phyloP scores from a whole-genome alignment of 169 alveolate genomes.

The Amoebophrya sp. region DNA sequence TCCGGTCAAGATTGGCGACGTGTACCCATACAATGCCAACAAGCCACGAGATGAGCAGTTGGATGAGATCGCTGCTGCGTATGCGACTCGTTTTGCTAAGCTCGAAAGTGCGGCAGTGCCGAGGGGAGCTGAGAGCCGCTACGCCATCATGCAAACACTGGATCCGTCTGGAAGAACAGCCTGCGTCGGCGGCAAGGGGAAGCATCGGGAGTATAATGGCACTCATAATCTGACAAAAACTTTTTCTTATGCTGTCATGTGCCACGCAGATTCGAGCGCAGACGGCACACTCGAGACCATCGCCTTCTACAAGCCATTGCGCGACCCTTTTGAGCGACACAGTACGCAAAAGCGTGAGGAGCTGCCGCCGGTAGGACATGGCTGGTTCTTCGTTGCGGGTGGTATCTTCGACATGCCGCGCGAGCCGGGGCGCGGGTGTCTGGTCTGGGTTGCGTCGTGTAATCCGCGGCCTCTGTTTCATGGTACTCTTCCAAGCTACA shows the following conservation, averaged over 20 bases:
- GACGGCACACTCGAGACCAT: slow-evolving; percentile 22
- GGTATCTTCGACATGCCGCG: slow-evolving; percentile 7
- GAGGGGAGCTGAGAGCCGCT: background rate
- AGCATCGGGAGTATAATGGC: background rate
- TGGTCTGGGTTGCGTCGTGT: background rate
- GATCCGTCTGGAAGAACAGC: background rate
- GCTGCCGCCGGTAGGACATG: background rate
- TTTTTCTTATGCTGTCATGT: background rate
- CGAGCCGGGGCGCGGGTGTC: background rate
- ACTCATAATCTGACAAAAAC: background rate
- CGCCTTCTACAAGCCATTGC: background rate
- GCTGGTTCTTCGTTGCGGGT: background rate
- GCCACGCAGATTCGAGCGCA: background rate
- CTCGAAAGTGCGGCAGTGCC: background rate
- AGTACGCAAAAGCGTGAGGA: too few relatives aligned
- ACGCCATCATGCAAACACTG: background rate
- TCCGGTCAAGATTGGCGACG: background rate
- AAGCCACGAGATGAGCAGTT: too few relatives aligned
- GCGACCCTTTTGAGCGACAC: background rate
- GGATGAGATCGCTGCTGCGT: too few relatives aligned
- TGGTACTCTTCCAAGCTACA: background rate
- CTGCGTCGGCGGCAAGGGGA: background rate
- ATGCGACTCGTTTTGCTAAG: background rate
- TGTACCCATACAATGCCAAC: background rate
- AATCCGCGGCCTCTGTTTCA: background rate